These are phyloP conservation scores for Colletotrichum higginsianum DNA, from an alignment of 2,329 filamentous ascomycete species.

Conservation along the genomic window DNA sequence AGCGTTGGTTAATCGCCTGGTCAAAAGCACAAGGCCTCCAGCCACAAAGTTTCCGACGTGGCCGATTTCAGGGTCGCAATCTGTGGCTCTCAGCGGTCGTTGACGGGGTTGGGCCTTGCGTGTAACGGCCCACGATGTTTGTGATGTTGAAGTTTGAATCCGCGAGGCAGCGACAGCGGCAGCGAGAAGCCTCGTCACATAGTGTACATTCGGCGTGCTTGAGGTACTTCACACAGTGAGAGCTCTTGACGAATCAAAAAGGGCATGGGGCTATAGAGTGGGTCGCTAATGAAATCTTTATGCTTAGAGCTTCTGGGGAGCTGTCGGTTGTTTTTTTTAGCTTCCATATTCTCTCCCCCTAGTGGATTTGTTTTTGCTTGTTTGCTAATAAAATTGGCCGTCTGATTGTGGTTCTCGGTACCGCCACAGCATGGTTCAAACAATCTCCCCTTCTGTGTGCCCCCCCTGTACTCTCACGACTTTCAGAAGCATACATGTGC, in stretches of 20 bases:
- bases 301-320: conserved; percentile 17
- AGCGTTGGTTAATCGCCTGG: not conserved
- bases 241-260: conserved; percentile 10
- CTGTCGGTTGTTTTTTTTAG: not conserved
- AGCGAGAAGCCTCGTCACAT: conserved; percentile 35
- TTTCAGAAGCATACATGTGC: not conserved
- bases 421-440: not conserved
- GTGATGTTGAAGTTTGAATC: conserved; percentile 1
- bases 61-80: not conserved
- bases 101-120: conserved; percentile 10
- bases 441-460: not conserved
- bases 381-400: not conserved
- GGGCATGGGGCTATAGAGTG: not conserved
- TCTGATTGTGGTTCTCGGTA: not conserved
- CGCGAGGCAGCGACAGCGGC: conserved; percentile 15
- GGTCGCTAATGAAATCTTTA: conserved; percentile 3
- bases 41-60: conserved; percentile 6
- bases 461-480: not conserved
- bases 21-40: conserved; percentile 4
- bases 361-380: not conserved
- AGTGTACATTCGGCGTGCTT: not conserved
- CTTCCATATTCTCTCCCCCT: not conserved
- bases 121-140: conserved; percentile 15
- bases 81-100: not conserved
- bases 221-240: not conserved